Percentiles rank a stretch among this genome's conserved stretches.
Evolutionary conservation across 495 filamentous ascomycete genomes (phyloP).

Genomic region (Penicillium dipodomyicola): DNA sequence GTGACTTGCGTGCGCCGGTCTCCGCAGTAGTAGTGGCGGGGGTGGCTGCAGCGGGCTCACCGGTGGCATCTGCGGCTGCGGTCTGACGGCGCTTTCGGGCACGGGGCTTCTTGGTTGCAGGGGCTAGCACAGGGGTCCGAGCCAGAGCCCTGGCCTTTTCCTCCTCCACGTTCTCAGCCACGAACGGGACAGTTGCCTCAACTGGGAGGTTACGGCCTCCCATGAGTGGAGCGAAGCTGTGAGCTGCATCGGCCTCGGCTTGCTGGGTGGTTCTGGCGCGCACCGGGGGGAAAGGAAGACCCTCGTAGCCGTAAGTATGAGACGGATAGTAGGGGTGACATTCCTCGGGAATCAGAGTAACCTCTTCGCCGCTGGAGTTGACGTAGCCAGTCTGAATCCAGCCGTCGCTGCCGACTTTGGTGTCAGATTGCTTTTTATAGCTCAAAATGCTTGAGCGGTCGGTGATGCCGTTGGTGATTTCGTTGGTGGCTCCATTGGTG

Average conservation of each 20-base stretch:
- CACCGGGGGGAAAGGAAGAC: slow-evolving; percentile 34
- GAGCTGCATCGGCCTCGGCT: slow-evolving; percentile 29
- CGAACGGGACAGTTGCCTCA: slow-evolving; percentile 8
- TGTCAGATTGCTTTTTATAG: slow-evolving; percentile 19
- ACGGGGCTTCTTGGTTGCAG: slow-evolving; percentile 7
- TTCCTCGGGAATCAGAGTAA: slow-evolving; percentile 23
- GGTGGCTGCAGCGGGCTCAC: background rate
- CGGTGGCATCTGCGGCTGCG: background rate
- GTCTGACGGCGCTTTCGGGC: slow-evolving; percentile 12
- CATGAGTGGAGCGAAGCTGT: slow-evolving; percentile 42
- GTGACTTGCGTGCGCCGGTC: slow-evolving; percentile 11
- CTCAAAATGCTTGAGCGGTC: slow-evolving; percentile 1
- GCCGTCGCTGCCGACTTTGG: slow-evolving; percentile 28
- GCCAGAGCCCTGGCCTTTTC: slow-evolving; percentile 9
- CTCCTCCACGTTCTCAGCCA: slow-evolving; percentile 18
- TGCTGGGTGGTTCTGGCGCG: slow-evolving; percentile 32
- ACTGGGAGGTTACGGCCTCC: slow-evolving; percentile 41
- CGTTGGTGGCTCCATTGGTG: background rate
- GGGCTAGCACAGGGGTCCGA: background rate
- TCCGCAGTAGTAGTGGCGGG: background rate
- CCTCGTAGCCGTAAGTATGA: slow-evolving; percentile 30
- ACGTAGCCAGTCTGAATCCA: slow-evolving; percentile 37
- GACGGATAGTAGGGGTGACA: slow-evolving; percentile 31
- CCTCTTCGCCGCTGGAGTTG: slow-evolving; percentile 38
- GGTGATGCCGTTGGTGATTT: background rate